phyloP scores from a whole-genome alignment of 1,284 basidiomycete genomes.

The Omphalotus olearius region DNA sequence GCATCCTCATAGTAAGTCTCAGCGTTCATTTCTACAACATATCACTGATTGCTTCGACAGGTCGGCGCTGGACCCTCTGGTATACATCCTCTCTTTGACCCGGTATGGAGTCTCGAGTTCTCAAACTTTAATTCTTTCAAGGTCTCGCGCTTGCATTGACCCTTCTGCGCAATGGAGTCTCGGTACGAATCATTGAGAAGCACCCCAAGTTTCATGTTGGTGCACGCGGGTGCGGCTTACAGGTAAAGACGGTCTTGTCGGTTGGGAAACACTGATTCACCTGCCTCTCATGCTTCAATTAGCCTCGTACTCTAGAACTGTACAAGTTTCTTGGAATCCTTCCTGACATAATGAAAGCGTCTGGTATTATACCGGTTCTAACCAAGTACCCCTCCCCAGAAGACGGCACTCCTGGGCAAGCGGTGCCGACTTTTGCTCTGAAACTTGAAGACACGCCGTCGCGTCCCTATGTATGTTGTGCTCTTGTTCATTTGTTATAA shows the following conservation, averaged over 20 bases:
- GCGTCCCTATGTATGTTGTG: background rate
- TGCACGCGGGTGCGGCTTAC: conserved; percentile 8
- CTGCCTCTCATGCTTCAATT: background rate
- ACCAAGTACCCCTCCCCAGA: background rate
- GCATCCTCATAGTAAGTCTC: too few relatives aligned
- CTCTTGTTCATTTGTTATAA: conserved; percentile 18
- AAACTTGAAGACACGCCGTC: background rate
- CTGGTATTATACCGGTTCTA: background rate
- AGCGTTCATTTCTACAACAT: too few relatives aligned
- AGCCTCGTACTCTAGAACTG: conserved; percentile 14
- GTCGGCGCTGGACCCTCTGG: conserved; percentile 36
- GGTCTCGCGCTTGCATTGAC: conserved; percentile 10
- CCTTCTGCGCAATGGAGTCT: conserved; percentile 8
- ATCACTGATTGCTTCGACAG: conserved; percentile 10
- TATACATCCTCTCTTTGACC: conserved; percentile 22
- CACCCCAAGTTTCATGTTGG: conserved; percentile 1
- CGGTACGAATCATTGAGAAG: conserved; percentile 13
- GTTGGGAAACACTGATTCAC: background rate
- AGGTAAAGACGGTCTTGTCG: background rate
- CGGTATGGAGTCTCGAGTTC: too few relatives aligned
- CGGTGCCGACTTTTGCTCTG: background rate
- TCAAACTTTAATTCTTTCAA: background rate
- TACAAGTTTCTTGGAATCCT: conserved; percentile 10
- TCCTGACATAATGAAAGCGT: conserved; percentile 5
- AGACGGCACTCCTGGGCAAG: background rate